Evolutionary conservation across 768 basidiomycete species (phyloP), one percentile per base, ranked within the genome.

Genomic region (Xerocomellus intermedius): DNA sequence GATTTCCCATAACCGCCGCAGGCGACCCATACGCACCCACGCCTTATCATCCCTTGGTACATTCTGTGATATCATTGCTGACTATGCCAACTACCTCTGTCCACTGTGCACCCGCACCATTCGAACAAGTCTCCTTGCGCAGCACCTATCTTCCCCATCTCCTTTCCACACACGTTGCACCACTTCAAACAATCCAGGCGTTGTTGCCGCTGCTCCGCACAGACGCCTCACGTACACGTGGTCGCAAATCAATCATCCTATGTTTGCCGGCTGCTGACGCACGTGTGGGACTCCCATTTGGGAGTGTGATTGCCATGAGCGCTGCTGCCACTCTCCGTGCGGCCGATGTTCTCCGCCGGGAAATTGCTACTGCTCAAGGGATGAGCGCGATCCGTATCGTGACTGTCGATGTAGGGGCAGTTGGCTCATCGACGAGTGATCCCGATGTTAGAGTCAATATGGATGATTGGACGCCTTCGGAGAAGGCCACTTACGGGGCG

Each of bases 21-120:
- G 93, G 93, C 24, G 94, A 95, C 69, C 92, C 93, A 2, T 90
- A 85, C 67, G 82, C 79, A 22, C 77, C 86, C 0, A 82, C 85
- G 22, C 74, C 83, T 26, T 71, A 84, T 17, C 79, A 85, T 64
- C 84, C 88, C 3, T 83, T 88, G 69, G 77, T 95, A 42, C 85
- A 89, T 58, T 87, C 90, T 21, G 75, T 93, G 60, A 79, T 95
- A 61, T 92, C 89, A 41, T 77, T 92, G 30, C 79, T 92, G 57
- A 79, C 85, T 48, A 77, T 92, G 35, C 64, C 79, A 32, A 64
- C 72, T 4, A 58, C 75, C n/a, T 77, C 60, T 30, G 36, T 59
- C n/a, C 57, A 69, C 32, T 72, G 70, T 42, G 56, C 69, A 10
- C 74, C 79, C 16, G 82, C 84, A 3, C 89, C 90, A 0, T 71